These are phyloP conservation scores for Fusarium albidum DNA, from an alignment of 2,329 filamentous ascomycete species.

Conservation along the genomic window DNA sequence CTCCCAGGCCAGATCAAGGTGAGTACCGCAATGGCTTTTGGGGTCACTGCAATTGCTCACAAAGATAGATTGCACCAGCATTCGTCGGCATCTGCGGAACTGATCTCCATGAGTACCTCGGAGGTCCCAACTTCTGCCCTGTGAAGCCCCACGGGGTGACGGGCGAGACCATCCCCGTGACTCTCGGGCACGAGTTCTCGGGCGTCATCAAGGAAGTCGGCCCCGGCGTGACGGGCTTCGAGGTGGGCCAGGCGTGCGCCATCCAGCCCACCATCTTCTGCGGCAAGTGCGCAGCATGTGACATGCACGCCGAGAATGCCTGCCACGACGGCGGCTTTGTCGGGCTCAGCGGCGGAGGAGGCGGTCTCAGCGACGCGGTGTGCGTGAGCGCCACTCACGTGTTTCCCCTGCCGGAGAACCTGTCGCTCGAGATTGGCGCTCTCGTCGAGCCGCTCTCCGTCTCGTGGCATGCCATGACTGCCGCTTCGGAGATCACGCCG, in stretches of 20 bases:
- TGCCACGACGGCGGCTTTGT: constrained; percentile 57
- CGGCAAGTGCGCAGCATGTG: constrained; percentile 63
- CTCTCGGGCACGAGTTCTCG: constrained; percentile 71
- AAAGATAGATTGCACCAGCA: constrained; percentile 37
- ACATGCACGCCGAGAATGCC: constrained; percentile 61
- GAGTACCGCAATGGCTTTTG: too few species aligned
- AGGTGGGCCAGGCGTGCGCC: constrained; percentile 64
- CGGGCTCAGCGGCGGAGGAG: constrained; percentile 53
- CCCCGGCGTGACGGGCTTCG: constrained; percentile 53
- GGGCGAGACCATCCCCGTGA: constrained; percentile 63
- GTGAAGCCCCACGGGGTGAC: constrained; percentile 68
- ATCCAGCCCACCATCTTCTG: constrained; percentile 69
- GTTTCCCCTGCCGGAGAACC: constrained; percentile 58
- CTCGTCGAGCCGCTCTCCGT: constrained; percentile 62
- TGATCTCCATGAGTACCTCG: constrained; percentile 44
- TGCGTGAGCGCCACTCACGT: constrained; percentile 59
- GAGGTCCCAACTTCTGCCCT: constrained; percentile 46
- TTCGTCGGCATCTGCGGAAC: constrained; percentile 61
- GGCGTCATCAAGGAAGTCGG: constrained; percentile 69
- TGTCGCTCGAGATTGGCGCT: constrained; percentile 60
- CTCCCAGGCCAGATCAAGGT: constrained; percentile 58
- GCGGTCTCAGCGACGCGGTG: constrained; percentile 63
- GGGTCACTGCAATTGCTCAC: background rate
- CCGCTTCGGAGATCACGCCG: constrained; percentile 49
- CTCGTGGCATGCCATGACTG: constrained; percentile 54